Percentiles rank a stretch among this genome's conserved stretches.
Evolutionary conservation across 1,284 basidiomycete genomes (phyloP).

Genomic region (Tilletiopsis washingtonensis): DNA sequence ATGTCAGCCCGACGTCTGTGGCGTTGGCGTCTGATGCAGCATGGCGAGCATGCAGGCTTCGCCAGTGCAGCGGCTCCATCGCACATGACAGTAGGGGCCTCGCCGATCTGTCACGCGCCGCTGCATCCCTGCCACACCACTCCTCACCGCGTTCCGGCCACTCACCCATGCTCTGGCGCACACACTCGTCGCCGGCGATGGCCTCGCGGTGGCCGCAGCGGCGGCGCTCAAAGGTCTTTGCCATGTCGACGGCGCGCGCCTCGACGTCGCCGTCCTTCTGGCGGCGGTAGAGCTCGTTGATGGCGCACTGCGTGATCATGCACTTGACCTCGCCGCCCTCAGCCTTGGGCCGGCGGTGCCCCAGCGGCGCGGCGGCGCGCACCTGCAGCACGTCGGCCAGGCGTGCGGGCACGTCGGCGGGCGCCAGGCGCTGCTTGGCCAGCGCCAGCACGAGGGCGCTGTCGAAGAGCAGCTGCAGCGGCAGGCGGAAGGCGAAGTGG

Average conservation of each 20-base stretch:
- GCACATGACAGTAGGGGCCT: background rate
- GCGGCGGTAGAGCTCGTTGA: constrained; percentile 37
- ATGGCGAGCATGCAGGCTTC: no score
- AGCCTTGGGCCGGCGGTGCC: background rate
- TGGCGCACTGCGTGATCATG: constrained; percentile 45
- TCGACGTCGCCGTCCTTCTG: constrained; percentile 2
- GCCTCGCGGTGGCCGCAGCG: constrained; percentile 86
- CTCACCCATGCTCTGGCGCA: constrained; percentile 72
- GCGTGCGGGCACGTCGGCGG: background rate
- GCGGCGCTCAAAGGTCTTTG: constrained; percentile 82
- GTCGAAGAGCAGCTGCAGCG: constrained; percentile 42
- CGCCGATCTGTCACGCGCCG: background rate
- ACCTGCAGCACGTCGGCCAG: constrained; percentile 10
- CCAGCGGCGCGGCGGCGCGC: constrained; percentile 9
- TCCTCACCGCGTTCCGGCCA: background rate
- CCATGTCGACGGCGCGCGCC: constrained; percentile 68
- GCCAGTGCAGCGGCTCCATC: background rate
- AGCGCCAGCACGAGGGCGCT: constrained; percentile 33
- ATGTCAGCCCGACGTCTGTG: no score
- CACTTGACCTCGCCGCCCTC: constrained; percentile 27
- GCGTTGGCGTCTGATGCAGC: no score
- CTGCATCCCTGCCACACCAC: background rate
- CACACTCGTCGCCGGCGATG: constrained; percentile 73
- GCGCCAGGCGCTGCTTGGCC: constrained; percentile 9
- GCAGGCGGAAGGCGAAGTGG: constrained; percentile 42